phyloP scores from a whole-genome alignment of 2,329 filamentous ascomycete genomes.

The Capronia epimyces region DNA sequence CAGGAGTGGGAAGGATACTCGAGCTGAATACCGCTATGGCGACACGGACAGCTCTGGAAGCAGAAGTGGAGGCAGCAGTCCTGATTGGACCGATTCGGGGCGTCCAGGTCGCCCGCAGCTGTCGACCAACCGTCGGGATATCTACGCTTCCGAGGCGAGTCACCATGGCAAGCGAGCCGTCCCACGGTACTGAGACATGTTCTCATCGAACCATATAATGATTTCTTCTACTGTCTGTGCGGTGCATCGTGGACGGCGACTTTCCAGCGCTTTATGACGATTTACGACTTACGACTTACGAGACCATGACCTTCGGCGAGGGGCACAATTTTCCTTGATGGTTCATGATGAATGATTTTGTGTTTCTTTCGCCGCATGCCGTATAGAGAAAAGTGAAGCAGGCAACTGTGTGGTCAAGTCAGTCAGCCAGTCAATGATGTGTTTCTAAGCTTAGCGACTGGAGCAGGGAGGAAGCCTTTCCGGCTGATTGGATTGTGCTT shows the following conservation, averaged over 20 bases:
- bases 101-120: conserved; percentile 11
- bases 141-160: conserved; percentile 15
- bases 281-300: conserved; percentile 14
- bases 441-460: conserved; percentile 18
- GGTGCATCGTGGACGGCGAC: not conserved
- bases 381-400: conserved; percentile 19
- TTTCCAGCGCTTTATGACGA: not conserved
- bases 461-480: conserved; percentile 10
- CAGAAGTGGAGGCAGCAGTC: conserved; percentile 25
- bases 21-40: conserved; percentile 39
- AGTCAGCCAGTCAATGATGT: conserved; percentile 1
- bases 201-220: too few relatives aligned
- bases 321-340: conserved; percentile 6
- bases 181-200: conserved; percentile 14
- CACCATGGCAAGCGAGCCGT: conserved; percentile 9
- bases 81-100: conserved; percentile 24
- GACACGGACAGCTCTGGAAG: conserved; percentile 25
- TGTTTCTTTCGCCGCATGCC: conserved; percentile 13
- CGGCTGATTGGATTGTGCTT: not conserved
- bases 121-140: conserved; percentile 14
- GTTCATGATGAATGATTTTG: conserved; percentile 15
- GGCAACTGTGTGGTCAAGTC: conserved; percentile 21
- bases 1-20: conserved; percentile 49
- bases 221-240: not conserved
- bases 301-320: conserved; percentile 7